Conservation (phyloP, 2,329 filamentous ascomycete species). For the Trichoderma breve region DNA sequence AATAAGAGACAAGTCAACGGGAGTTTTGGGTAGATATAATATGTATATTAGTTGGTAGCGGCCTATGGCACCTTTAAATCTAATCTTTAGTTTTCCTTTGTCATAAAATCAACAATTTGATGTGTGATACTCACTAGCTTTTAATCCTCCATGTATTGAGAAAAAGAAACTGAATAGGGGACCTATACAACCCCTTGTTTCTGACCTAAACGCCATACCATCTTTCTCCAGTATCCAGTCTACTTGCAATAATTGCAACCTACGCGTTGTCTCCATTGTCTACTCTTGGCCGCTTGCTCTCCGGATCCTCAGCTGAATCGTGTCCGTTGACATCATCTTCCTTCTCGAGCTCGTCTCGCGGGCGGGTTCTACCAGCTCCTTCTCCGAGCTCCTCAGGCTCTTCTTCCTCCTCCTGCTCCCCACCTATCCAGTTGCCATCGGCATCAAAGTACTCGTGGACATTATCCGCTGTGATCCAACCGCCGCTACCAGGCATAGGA, state of each 20-base stretch:
- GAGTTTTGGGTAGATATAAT: background rate
- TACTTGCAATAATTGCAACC: background rate
- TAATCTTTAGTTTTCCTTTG: slow-evolving; percentile 8
- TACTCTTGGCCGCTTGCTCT: slow-evolving; percentile 49
- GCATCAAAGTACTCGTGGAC: slow-evolving; percentile 79
- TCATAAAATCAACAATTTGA: background rate
- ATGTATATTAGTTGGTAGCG: background rate
- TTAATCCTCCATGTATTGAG: background rate
- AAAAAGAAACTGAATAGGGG: background rate
- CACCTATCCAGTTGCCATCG: slow-evolving; percentile 72
- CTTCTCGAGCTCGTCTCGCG: slow-evolving; percentile 46
- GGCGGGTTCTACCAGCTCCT: slow-evolving; percentile 54
- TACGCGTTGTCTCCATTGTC: slow-evolving; percentile 23
- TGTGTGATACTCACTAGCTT: background rate
- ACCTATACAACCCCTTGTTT: slow-evolving; percentile 23
- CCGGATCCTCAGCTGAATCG: slow-evolving; percentile 41
- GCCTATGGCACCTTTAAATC: background rate
- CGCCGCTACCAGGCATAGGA: slow-evolving; percentile 68
- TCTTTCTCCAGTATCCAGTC: background rate
- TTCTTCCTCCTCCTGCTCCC: slow-evolving; percentile 34
- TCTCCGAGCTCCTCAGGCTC: slow-evolving; percentile 56
- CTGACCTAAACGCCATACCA: slow-evolving; percentile 26
- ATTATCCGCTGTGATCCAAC: slow-evolving; percentile 92
- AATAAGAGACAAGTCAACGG: background rate
- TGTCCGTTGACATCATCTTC: slow-evolving; percentile 43